Evolutionary conservation across 352 stramenopile genomes (phyloP).

Genomic region (Phytophthora syringae): DNA sequence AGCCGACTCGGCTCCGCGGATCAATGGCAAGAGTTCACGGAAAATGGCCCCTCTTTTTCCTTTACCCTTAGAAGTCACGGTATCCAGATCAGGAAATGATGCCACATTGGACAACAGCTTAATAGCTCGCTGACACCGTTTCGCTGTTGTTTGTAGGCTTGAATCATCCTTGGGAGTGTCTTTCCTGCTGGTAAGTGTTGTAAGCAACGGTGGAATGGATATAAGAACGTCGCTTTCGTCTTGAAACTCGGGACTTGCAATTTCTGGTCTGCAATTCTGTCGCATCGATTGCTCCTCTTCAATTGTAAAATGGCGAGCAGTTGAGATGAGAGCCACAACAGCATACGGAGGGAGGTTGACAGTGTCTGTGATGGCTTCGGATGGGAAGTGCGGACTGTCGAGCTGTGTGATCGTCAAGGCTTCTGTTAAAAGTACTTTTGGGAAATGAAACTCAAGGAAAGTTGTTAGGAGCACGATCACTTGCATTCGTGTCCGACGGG

Average conservation of each 20-base stretch:
- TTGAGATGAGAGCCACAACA: conserved; percentile 41
- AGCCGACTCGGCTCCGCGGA: conserved; percentile 24
- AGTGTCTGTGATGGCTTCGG: conserved; percentile 42
- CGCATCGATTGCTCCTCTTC: conserved; percentile 30
- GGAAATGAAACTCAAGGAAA: conserved; percentile 54
- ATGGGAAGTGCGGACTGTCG: conserved; percentile 23
- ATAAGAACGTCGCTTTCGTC: conserved; percentile 43
- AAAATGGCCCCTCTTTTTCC: conserved; percentile 29
- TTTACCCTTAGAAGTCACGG: conserved; percentile 17
- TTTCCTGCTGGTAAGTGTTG: conserved; percentile 38
- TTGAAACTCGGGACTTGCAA: conserved; percentile 6
- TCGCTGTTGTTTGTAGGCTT: conserved; percentile 9
- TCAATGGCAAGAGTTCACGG: conserved; percentile 26
- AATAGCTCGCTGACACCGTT: conserved; percentile 49
- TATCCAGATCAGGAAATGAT: conserved; percentile 48
- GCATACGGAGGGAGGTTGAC: conserved; percentile 52
- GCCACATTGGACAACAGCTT: conserved; percentile 52
- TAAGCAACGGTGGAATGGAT: conserved; percentile 48
- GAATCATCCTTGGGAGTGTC: not conserved
- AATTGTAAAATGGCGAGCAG: conserved; percentile 37
- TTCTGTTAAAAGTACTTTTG: conserved; percentile 46
- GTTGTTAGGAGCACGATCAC: conserved; percentile 41
- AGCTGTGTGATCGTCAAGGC: conserved; percentile 54
- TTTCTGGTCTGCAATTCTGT: conserved; percentile 4
- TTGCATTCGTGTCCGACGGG: conserved; percentile 38